A percentile compares a stretch with the other conserved stretches of the same genome.
phyloP scores from a whole-genome alignment of 169 alveolate genomes.

The Plasmodium gallinaceum region DNA sequence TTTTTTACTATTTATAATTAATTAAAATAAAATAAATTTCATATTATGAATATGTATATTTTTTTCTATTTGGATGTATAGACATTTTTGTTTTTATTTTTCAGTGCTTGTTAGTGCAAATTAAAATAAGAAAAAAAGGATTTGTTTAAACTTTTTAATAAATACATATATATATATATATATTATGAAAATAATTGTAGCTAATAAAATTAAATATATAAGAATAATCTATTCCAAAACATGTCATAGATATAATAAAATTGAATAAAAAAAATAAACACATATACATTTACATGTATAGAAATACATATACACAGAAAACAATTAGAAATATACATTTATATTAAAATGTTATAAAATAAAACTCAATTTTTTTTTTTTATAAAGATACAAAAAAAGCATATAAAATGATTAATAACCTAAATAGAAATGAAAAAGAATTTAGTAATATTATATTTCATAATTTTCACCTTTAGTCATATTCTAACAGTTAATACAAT shows the following conservation, averaged over 20 bases:
- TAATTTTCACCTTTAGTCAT: conserved; percentile 12
- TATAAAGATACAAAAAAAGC: conserved; percentile 3
- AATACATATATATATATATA: not conserved
- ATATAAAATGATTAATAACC: conserved; percentile 16
- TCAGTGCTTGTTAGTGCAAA: conserved; percentile 56
- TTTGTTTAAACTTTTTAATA: not conserved
- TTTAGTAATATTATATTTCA: conserved; percentile 33
- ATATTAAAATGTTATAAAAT: no score
- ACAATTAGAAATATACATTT: not conserved
- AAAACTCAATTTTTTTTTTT: not conserved
- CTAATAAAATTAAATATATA: no score
- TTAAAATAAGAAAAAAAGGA: conserved; percentile 5
- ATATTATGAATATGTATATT: no score
- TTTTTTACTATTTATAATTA: no score
- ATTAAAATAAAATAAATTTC: no score
- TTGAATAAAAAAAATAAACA: not conserved
- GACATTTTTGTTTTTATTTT: not conserved
- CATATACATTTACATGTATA: conserved; percentile 5
- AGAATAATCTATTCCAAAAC: not conserved
- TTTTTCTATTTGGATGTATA: not conserved
- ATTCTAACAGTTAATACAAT: conserved; percentile 31
- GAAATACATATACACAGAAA: not conserved
- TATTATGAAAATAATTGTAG: no score
- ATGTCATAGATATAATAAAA: conserved; percentile 10
- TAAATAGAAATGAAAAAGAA: conserved; percentile 52